Evolutionary conservation across 1,139 yeast genomes (phyloP), one percentile per base, ranked within the genome.

Genomic region (Taphrina sp.): DNA sequence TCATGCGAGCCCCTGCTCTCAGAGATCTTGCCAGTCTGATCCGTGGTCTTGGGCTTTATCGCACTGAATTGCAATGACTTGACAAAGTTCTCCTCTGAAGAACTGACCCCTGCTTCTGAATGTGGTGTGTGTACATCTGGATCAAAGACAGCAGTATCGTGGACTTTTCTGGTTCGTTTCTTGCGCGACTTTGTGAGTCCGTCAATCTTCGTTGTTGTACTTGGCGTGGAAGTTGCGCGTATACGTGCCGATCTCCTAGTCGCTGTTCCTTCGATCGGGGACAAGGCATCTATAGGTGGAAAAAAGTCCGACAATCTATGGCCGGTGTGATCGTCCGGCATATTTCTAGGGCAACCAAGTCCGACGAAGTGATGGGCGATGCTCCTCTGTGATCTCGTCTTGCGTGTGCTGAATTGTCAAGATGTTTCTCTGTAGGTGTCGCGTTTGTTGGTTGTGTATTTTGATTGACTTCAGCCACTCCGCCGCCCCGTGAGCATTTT

Each of bases 31-130:
- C 16, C 16, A 16, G 8, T 8, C 7, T 17, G 16, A 5, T 14
- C 23, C n/a, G 52, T 24, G 10, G 7, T 14, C 12, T 8, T 16
- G 1, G 24, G 28, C 33, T 49, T 49, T 17, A 23, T 39, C 10
- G 54, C 39, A 20, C 46, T 38, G 34, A 49, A 39, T 26, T 10
- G 20, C 19, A 49, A 10, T n/a, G 39, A 29, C 19, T 31, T 26
- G 19, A 49, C 38, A 22, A 49, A 49, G 3, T 29, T 36, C n/a
- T 31, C 46, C 24, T 49, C 54, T n/a, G 23, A 45, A 5, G 39
- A 41, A 31, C 35, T 46, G 29, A 31, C 38, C 33, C 54, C 39
- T 1, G 26, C 5, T 5, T 49, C 54, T 4, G 8, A 22, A 10
- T 31, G 26, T n/a, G n/a, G 28, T 23, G 20, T 23, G 26, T 49